A percentile compares a stretch with the other conserved stretches of the same genome.
Evolutionary conservation across 2,329 filamentous ascomycete species (phyloP).

Genomic region (Beauveria bassiana): DNA sequence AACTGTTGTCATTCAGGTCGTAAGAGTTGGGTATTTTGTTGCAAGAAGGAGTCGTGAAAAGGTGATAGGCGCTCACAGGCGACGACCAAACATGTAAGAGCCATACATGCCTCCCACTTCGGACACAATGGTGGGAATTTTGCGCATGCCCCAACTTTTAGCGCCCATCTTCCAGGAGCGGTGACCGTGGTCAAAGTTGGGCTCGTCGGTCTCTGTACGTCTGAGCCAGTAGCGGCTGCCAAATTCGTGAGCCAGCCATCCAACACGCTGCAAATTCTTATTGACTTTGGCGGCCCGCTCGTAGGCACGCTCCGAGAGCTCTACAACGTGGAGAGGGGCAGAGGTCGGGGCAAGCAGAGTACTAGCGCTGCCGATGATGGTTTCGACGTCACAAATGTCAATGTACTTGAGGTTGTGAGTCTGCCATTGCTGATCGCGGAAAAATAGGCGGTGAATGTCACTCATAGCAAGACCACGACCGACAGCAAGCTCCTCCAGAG

Average conservation of each 20-base stretch:
- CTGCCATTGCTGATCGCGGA: conserved; percentile 35
- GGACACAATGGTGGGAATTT: conserved; percentile 83
- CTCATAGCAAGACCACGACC: conserved; percentile 58
- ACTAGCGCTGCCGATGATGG: conserved; percentile 53
- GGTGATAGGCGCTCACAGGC: conserved; percentile 33
- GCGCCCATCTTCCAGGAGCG: conserved; percentile 79
- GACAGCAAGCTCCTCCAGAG: conserved; percentile 68
- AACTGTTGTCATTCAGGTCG: not conserved
- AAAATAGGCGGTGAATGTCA: conserved; percentile 60
- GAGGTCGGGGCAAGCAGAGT: conserved; percentile 51
- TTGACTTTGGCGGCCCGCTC: conserved; percentile 55
- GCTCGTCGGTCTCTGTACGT: conserved; percentile 34
- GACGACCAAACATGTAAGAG: conserved; percentile 55
- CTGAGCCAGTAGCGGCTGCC: conserved; percentile 62
- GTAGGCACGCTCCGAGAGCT: conserved; percentile 63
- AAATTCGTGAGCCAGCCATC: conserved; percentile 66
- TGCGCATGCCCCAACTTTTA: conserved; percentile 77
- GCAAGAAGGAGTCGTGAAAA: conserved; percentile 5
- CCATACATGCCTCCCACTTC: conserved; percentile 95
- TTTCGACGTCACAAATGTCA: conserved; percentile 58
- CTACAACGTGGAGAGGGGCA: conserved; percentile 66
- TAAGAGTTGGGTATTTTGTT: not conserved
- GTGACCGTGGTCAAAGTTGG: conserved; percentile 36
- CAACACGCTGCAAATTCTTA: conserved; percentile 50
- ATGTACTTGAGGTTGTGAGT: conserved; percentile 63